These are phyloP conservation scores for Lachnellula occidentalis DNA, from an alignment of 2,329 filamentous ascomycete species.

Conservation along the genomic window DNA sequence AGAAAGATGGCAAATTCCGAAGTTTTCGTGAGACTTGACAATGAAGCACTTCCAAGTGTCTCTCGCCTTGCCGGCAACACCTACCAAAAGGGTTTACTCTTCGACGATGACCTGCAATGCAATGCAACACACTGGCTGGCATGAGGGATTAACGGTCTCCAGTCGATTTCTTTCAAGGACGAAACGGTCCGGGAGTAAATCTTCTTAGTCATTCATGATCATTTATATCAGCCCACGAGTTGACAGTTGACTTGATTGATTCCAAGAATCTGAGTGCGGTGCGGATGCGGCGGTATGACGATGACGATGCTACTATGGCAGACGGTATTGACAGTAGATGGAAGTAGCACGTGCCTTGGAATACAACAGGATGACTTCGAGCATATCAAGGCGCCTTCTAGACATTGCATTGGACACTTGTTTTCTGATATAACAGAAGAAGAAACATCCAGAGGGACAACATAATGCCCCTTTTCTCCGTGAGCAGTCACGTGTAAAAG, in stretches of 20 bases:
- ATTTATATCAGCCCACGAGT: neutral
- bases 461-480: neutral
- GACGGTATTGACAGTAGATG: no score
- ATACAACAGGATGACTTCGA: no score
- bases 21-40: neutral
- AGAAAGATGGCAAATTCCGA: neutral
- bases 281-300: no score
- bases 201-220: neutral
- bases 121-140: neutral
- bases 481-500: neutral
- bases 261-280: no score
- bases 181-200: neutral
- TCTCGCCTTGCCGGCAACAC: constrained; percentile 9
- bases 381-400: no score
- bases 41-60: neutral
- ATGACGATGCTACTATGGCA: no score
- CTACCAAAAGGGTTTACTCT: constrained; percentile 6
- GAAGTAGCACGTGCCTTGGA: no score
- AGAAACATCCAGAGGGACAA: neutral
- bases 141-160: constrained; percentile 28
- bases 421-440: no score
- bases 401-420: no score
- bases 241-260: no score
- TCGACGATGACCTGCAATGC: neutral
- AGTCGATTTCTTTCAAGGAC: constrained; percentile 16